Conservation (phyloP, 1,139 yeast genomes). For the Wickerhamomyces sp. region DNA sequence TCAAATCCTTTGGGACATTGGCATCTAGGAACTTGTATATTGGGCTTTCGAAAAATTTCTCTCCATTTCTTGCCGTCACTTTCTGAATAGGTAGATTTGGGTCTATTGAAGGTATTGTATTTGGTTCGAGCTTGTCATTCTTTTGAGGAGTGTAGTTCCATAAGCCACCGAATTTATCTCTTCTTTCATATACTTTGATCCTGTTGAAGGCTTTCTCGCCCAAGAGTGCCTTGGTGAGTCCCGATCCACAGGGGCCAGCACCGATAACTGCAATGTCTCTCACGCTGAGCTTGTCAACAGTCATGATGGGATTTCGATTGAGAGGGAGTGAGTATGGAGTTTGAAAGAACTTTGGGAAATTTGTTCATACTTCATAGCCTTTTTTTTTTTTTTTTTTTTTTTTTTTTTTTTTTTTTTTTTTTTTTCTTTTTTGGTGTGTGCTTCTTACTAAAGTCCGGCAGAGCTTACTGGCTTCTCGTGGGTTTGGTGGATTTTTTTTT, state of each 20-base stretch:
- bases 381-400: too few relatives aligned
- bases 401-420: too few relatives aligned
- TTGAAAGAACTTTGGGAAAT: too few relatives aligned
- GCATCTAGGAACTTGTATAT: conserved; percentile 44
- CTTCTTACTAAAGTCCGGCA: too few relatives aligned
- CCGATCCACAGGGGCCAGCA: conserved; percentile 67
- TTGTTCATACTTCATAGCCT: too few relatives aligned
- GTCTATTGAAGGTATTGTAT: conserved; percentile 19
- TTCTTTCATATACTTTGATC: conserved; percentile 47
- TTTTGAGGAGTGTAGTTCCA: conserved; percentile 40
- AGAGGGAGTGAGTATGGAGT: too few relatives aligned
- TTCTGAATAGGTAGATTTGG: conserved; percentile 12
- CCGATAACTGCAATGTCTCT: conserved; percentile 49
- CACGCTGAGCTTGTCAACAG: conserved; percentile 5
- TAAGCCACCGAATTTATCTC: conserved; percentile 45
- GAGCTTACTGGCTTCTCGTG: too few relatives aligned
- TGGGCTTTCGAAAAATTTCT: conserved; percentile 27
- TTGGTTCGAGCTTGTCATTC: conserved; percentile 9
- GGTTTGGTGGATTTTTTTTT: too few relatives aligned
- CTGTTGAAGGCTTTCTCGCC: conserved; percentile 38
- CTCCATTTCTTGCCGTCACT: conserved; percentile 14
- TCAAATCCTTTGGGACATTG: conserved; percentile 52
- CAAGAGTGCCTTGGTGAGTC: conserved; percentile 47
- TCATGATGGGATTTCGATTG: background rate
- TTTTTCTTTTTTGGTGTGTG: too few relatives aligned